Base-by-base conservation (phyloP, 2,329 filamentous ascomycete species). In the Dothistroma pini region DNA sequence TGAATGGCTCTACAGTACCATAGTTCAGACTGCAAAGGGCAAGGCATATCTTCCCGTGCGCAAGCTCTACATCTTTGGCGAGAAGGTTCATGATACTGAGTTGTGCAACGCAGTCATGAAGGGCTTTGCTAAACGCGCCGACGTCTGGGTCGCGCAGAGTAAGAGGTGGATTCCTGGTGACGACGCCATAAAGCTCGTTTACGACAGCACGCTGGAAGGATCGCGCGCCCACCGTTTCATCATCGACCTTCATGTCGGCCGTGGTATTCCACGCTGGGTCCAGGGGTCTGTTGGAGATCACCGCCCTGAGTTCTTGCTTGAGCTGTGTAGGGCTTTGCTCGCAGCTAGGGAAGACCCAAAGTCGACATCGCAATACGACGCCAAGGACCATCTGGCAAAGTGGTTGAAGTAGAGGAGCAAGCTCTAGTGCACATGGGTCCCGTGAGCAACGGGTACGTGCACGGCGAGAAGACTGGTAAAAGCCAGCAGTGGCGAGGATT, bases 261-360 rank as follows among this genome's bases (percentile, higher is more conserved):
- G 32, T 34, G 60, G 38, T 5, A 1, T 31, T 1, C 5, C 35
- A 4, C 44, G 47, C 12, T 75, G 44, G 62, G 70, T n/a, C 14
- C 16, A 8, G 2, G 47, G 38, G 8, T 22, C 56, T 14, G 29
- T 32, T 2, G 25, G 16, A 5, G 8, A 7, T 1, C 16, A 60
- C 29, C 32, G 32, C n/a, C 48, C 47, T 16, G 53, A 53, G 14
- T 53, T 60, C 47, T 22, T 60, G n/a, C 29, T 52, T 29, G 58
- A 60, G 19, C n/a, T 60, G 50, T 10, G n/a, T 19, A 11, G 22
- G 21, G 50, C 50, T 32, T 16, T 32, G 47, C 47, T 49, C 19
- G 14, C 6, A 14, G 38, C 12, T 44, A 14, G 38, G 12, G 38
- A 44, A 44, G n/a, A 14, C n/a, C 7, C 38, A 19, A 7, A 44